These are phyloP conservation scores for Clavispora carvajalis DNA, from an alignment of 805 yeast genomes.

Conservation along the genomic window DNA sequence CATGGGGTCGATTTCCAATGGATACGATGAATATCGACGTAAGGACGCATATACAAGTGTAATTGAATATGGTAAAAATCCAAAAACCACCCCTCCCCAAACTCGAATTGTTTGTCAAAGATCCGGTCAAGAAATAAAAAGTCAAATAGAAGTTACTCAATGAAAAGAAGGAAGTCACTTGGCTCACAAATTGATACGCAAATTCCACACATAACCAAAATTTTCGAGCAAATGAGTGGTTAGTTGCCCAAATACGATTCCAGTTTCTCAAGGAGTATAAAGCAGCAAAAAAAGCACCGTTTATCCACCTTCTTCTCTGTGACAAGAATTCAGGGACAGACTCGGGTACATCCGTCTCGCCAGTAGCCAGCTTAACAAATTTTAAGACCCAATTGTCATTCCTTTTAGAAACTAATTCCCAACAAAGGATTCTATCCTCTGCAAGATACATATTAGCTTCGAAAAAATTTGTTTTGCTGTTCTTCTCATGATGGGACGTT, in stretches of 20 bases:
- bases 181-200: constrained; percentile 18
- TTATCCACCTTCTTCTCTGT: constrained; percentile 27
- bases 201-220: constrained; percentile 23
- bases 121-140: constrained; percentile 27
- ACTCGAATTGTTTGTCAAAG: constrained; percentile 44
- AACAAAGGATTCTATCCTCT: constrained; percentile 25
- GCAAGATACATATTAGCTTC: constrained; percentile 62
- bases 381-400: constrained; percentile 25
- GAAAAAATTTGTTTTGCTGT: constrained; percentile 67
- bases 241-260: constrained; percentile 22
- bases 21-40: constrained; percentile 88
- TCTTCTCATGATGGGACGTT: constrained; percentile 21
- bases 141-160: constrained; percentile 25
- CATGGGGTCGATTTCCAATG: constrained; percentile 97
- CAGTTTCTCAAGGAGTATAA: constrained; percentile 21
- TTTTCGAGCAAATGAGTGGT: constrained; percentile 19
- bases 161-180: constrained; percentile 22
- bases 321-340: constrained; percentile 22
- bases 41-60: constrained; percentile 73
- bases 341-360: constrained; percentile 28
- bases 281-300: constrained; percentile 28
- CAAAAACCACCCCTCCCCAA: constrained; percentile 75
- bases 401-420: constrained; percentile 25
- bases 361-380: constrained; percentile 26
- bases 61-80: constrained; percentile 80